Evolutionary conservation across 2,329 filamentous ascomycete genomes (phyloP), one percentile per base, ranked within the genome.

Genomic region (Parascedosporium putredinis): DNA sequence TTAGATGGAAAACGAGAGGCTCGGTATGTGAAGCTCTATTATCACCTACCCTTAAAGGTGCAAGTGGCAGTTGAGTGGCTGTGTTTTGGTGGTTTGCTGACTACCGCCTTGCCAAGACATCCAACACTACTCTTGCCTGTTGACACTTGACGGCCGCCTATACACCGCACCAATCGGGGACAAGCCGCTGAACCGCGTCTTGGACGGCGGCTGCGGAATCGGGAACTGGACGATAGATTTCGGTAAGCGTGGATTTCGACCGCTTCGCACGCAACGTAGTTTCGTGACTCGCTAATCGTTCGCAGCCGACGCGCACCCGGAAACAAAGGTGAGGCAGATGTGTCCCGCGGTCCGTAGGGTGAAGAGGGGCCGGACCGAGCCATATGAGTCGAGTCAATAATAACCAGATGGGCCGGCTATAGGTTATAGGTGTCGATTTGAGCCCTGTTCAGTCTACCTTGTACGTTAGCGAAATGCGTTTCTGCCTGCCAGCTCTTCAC

Each of bases 381-480:
- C n/a, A n/a, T n/a, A n/a, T n/a, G n/a, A n/a, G n/a, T n/a, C n/a
- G n/a, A n/a, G n/a, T n/a, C n/a, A n/a, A n/a, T n/a, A n/a, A n/a
- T n/a, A n/a, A n/a, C n/a, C n/a, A n/a, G n/a, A n/a, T n/a, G n/a
- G n/a, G n/a, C n/a, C n/a, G n/a, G n/a, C n/a, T 14, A n/a, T 14
- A 64, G 57, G 57, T 70, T 20, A 57, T 65, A 3, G 69, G 68
- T 2, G 62, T 69, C 4, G 68, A 71, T 53, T 56, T 71, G 14
- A 68, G 65, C 27, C 68, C 68, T 0, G 70, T 71, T 2, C 68
- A 70, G 25, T 65, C 67, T 1, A 50, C 50, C 1, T 65, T 65
- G 63, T 67, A 53, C 18, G 60, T 50, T 23, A 8, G 8, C n/a
- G 2, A n/a, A n/a, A n/a, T n/a, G n/a, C n/a, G n/a, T n/a, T n/a